These are phyloP conservation scores for Plasmodium blacklocki DNA, from an alignment of 169 alveolate species.

Conservation along the genomic window DNA sequence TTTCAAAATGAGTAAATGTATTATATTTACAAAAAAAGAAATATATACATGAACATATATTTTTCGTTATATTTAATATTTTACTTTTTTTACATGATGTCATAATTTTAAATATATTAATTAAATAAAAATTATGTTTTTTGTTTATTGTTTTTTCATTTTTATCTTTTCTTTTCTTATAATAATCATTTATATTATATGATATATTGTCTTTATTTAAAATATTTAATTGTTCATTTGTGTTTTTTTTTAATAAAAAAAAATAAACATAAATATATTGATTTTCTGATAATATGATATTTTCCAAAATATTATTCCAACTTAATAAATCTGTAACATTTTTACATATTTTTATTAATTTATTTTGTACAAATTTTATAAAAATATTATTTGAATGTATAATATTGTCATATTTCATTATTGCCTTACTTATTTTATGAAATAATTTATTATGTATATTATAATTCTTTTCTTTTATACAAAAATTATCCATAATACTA, in stretches of 20 bases:
- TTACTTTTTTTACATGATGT: conserved; percentile 7
- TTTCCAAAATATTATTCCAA: conserved; percentile 20
- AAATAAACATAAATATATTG: conserved; percentile 26
- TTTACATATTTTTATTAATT: conserved; percentile 17
- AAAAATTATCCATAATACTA: conserved; percentile 20
- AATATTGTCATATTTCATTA: not conserved
- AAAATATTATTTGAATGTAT: conserved; percentile 7
- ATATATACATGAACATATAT: conserved; percentile 6
- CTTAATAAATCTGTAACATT: conserved; percentile 12
- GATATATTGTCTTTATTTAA: not conserved
- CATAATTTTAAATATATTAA: conserved; percentile 9
- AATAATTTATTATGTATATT: conserved; percentile 9
- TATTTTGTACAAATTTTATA: conserved; percentile 20
- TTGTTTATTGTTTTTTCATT: not conserved
- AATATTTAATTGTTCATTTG: not conserved
- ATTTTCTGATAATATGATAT: not conserved
- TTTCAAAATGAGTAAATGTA: conserved; percentile 6
- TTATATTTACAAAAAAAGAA: conserved; percentile 17
- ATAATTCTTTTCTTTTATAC: conserved; percentile 25
- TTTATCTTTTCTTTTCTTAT: not conserved
- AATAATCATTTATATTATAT: not conserved
- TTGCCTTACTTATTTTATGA: conserved; percentile 16
- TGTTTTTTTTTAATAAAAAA: conserved; percentile 1
- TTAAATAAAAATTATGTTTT: not conserved
- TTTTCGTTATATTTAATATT: conserved; percentile 17